These are phyloP conservation scores for Excoecaria cochinchinensis DNA, from an alignment of 345 rosid genomes.

Conservation along the genomic window DNA sequence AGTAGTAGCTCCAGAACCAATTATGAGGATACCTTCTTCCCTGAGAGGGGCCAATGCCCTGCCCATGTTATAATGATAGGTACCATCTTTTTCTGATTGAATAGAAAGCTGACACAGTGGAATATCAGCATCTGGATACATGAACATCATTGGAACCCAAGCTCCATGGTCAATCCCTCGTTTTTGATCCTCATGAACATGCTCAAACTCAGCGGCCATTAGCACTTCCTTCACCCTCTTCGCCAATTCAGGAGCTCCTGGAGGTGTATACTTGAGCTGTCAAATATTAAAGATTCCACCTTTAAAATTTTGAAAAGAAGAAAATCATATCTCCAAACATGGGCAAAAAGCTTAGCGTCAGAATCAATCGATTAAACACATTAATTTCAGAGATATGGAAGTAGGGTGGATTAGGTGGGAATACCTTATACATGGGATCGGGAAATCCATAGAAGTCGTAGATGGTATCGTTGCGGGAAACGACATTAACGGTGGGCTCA, in stretches of 20 bases:
- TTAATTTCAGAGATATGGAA: neutral
- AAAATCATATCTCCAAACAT: too few relatives aligned
- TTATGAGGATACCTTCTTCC: constrained; percentile 81
- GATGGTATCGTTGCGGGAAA: constrained; percentile 57
- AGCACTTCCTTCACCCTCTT: constrained; percentile 74
- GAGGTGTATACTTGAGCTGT: constrained; percentile 83
- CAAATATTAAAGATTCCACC: neutral
- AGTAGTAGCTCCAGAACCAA: constrained; percentile 80
- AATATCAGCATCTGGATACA: constrained; percentile 88
- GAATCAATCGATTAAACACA: neutral
- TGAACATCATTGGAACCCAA: constrained; percentile 89
- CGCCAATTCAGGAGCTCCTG: constrained; percentile 84
- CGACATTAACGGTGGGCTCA: constrained; percentile 60
- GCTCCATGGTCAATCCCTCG: constrained; percentile 97
- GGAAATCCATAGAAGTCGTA: constrained; percentile 84
- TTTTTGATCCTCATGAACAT: constrained; percentile 55
- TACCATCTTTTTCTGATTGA: constrained; percentile 52
- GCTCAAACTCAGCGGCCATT: constrained; percentile 46
- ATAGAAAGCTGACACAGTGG: constrained; percentile 88
- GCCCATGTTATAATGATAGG: constrained; percentile 80
- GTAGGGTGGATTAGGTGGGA: too few relatives aligned
- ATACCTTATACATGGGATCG: constrained; percentile 68
- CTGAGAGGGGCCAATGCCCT: constrained; percentile 77
- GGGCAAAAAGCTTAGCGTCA: neutral
- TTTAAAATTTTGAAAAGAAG: neutral